phyloP scores from a whole-genome alignment of 2,329 filamentous ascomycete species.

The Phyllosticta ampelicida region DNA sequence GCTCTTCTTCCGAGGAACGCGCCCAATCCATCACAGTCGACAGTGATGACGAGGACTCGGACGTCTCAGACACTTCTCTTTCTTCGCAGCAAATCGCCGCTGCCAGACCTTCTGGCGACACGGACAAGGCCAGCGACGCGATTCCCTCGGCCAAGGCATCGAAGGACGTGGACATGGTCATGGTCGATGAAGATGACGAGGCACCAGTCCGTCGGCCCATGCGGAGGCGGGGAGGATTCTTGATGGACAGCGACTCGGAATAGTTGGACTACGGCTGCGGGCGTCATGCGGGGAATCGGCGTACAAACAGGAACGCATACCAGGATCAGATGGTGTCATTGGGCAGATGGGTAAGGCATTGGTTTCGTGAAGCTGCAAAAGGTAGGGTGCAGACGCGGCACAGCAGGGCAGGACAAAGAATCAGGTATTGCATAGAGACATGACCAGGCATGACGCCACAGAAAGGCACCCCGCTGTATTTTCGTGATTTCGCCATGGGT shows the following conservation, averaged over 20 bases:
- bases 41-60: conserved; percentile 18
- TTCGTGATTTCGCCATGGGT: not conserved
- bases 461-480: not conserved
- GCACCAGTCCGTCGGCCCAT: conserved; percentile 24
- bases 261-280: conserved; percentile 11
- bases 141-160: not conserved
- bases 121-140: conserved; percentile 8
- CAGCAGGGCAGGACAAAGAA: not conserved
- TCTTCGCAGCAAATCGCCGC: conserved; percentile 24
- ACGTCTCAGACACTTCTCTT: conserved; percentile 26
- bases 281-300: conserved; percentile 7
- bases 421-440: not conserved
- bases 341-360: not conserved
- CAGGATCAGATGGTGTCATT: not conserved
- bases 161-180: conserved; percentile 20
- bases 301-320: not conserved
- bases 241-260: conserved; percentile 36
- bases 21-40: conserved; percentile 15
- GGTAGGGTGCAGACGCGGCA: not conserved
- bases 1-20: conserved; percentile 18
- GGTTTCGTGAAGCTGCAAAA: not conserved
- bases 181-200: conserved; percentile 32
- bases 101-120: conserved; percentile 12
- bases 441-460: not conserved
- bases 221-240: conserved; percentile 32